Evolutionary conservation across 495 filamentous ascomycete genomes (phyloP).

Genomic region (Penicillium riverlandense): DNA sequence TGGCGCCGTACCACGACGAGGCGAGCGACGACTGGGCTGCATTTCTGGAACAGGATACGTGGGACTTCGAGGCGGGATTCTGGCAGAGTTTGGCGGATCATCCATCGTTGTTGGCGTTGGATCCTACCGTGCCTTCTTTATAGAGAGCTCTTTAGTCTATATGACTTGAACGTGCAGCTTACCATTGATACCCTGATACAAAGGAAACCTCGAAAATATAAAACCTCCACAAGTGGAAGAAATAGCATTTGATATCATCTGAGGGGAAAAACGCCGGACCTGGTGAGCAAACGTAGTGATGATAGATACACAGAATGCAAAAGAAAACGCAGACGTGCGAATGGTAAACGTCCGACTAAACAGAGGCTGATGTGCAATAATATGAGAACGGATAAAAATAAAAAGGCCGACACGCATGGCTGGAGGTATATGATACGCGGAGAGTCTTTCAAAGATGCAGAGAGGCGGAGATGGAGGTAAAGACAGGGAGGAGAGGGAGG

Average conservation of each 20-base stretch:
- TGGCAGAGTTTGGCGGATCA: conserved; percentile 28
- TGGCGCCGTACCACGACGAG: conserved; percentile 6
- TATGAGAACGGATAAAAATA: neutral
- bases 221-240: neutral
- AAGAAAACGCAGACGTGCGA: neutral
- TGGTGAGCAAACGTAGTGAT: neutral
- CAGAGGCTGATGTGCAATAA: neutral
- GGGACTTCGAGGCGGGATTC: conserved; percentile 26
- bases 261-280: neutral
- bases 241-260: neutral
- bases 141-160: neutral
- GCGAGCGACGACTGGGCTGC: conserved; percentile 21
- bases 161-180: neutral
- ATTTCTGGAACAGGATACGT: conserved; percentile 22
- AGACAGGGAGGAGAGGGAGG: neutral
- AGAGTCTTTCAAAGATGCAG: conserved; percentile 11
- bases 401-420: conserved; percentile 1
- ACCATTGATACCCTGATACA: neutral
- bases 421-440: conserved; percentile 12
- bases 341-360: neutral
- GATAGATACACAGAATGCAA: neutral
- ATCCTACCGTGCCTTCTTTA: conserved; percentile 13
- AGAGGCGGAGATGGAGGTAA: conserved; percentile 3
- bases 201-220: neutral
- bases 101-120: conserved; percentile 19